Conservation (phyloP, 495 filamentous ascomycete species). For the Lindgomyces ingoldianus region DNA sequence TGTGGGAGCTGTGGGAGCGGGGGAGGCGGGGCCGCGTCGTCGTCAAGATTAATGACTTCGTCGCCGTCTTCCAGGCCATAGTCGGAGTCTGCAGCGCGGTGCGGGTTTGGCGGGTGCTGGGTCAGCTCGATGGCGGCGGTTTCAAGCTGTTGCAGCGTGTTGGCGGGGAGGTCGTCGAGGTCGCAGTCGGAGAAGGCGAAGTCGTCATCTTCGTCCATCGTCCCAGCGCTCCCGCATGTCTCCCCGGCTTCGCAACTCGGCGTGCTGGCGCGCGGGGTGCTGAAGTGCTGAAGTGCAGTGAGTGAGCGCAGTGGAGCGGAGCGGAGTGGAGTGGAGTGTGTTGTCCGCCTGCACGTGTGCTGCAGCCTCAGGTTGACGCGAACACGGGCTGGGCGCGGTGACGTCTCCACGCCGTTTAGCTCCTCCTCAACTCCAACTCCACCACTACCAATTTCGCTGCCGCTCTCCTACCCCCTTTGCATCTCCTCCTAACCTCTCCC, state of each 20-base stretch:
- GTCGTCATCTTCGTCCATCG: constrained; percentile 58
- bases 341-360: neutral
- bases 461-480: neutral
- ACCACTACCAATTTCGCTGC: neutral
- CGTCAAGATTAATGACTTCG: constrained; percentile 46
- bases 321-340: neutral
- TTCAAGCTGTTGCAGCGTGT: constrained; percentile 44
- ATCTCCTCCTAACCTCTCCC: neutral
- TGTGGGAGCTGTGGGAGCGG: neutral
- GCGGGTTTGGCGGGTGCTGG: constrained; percentile 35
- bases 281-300: too few relatives aligned
- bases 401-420: neutral
- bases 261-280: neutral
- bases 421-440: neutral
- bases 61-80: constrained; percentile 47
- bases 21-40: constrained; percentile 16
- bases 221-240: constrained; percentile 57
- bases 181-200: constrained; percentile 62
- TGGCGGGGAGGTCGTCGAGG: constrained; percentile 43
- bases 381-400: neutral
- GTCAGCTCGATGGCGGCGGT: constrained; percentile 40
- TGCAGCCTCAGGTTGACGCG: too few relatives aligned
- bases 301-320: neutral
- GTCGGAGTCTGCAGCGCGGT: constrained; percentile 40
- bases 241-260: neutral